phyloP scores from a whole-genome alignment of 2,329 filamentous ascomycete species.

The Dactylellina haptotyla region DNA sequence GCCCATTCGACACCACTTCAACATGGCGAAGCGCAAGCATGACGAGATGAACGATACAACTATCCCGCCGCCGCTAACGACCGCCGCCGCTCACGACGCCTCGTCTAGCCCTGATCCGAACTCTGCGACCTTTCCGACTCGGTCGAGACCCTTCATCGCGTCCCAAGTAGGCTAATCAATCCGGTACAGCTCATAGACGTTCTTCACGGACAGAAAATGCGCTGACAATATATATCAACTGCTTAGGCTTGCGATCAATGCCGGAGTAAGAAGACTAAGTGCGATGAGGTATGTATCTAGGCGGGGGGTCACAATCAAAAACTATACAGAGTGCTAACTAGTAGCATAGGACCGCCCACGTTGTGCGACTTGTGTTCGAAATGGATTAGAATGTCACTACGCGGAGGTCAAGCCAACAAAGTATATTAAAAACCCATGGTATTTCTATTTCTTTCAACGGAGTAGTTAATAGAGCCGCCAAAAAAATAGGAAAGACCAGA shows the following conservation, averaged over 20 bases:
- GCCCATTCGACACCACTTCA: too few species aligned
- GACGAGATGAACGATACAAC: constrained; percentile 26
- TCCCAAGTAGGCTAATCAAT: constrained; percentile 54
- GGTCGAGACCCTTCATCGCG: constrained; percentile 50
- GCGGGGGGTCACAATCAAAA: constrained; percentile 1
- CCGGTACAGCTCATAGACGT: constrained; percentile 31
- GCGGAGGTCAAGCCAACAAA: constrained; percentile 68
- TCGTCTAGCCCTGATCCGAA: constrained; percentile 46
- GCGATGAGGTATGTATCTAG: constrained; percentile 63
- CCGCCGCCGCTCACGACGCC: constrained; percentile 28
- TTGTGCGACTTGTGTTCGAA: constrained; percentile 66
- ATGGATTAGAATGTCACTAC: constrained; percentile 66
- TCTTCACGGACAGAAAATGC: constrained; percentile 51
- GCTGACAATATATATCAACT: constrained; percentile 1
- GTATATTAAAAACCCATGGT: constrained; percentile 58
- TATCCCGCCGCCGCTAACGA: background rate
- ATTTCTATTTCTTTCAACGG: too few species aligned
- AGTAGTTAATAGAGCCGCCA: too few species aligned
- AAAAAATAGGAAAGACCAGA: constrained; percentile 65
- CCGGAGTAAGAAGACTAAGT: constrained; percentile 67
- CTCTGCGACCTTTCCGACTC: constrained; percentile 38
- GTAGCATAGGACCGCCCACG: constrained; percentile 62
- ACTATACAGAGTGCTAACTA: background rate
- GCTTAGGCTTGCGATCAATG: constrained; percentile 67
- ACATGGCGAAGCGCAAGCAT: constrained; percentile 49